Evolutionary conservation across 139 green algal genomes (phyloP), one percentile per base, ranked within the genome.

Genomic region (Chlorella sorokiniana): DNA sequence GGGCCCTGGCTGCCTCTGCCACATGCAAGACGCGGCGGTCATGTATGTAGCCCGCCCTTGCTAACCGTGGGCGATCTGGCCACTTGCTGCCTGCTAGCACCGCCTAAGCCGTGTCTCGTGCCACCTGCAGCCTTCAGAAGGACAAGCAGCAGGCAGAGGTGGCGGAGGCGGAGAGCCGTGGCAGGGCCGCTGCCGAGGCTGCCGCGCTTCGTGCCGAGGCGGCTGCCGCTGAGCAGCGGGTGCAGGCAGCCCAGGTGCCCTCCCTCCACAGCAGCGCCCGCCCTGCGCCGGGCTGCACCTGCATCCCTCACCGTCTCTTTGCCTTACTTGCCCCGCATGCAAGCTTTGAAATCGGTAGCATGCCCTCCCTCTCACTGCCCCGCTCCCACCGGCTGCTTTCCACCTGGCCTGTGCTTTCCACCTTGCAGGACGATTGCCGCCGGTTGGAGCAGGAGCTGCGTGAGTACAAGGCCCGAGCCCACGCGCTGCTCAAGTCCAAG

Each of bases 401-500:
- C 11, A 59, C 48, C 48, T 25, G 23, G 62, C 31, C 31, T 31
- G 29, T 40, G 62, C n/a, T 51, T 71, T 4, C 48, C 25, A 25
- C 2, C 3, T 1, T 23, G 40, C 62, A 80, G 52, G 75, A 67
- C 16, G 61, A 87, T 18, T 51, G 52, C 4, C 38, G 42, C 31
- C 35, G n/a, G 41, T 37, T 83, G 41, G 76, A 84, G 62, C 31
- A 29, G 4, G 85, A 89, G 59, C 78, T 89, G 42, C 69, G 78
- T 11, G 84, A 91, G 9, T 91, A 91, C 81, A 91, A 91, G 81
- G 83, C 88, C 25, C 87, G 88, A 1, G 88, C 88, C 14, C 88
- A 92, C 56, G 75, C 42, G 31, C 73, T 92, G 78, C 84, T 92
- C 27, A 86, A 85, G 52, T 38, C 56, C 9, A 91, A 91, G 54